Base-by-base conservation (phyloP, 768 basidiomycete genomes). In the Russula virescens region DNA sequence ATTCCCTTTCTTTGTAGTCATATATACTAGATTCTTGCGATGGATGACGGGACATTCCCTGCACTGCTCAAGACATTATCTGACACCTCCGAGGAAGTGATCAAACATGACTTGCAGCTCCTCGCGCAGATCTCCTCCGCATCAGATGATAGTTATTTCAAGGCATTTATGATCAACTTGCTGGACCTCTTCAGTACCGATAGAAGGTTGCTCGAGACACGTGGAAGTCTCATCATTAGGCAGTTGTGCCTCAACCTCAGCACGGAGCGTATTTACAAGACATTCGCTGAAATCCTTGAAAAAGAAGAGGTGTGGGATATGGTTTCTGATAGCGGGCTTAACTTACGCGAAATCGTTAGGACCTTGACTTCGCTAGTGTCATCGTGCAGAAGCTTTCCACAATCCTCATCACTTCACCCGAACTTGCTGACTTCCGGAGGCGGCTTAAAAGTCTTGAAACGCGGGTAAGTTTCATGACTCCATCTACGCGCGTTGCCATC, bases 371-470 rank as follows among this genome's bases (percentile, higher is more conserved):
- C 73, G 95, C 96, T 2, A 93, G 94, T 69, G 89, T 91, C 64
- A 98, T 99, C 73, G 94, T 99, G 18, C 94, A 97, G 77, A 98
- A 98, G 75, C 78, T 99, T 52, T 98, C 94, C 71, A 87, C 94
- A 72, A 98, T 99, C 68, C 79, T 99, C 54, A 95, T 96, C 66
- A 98, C 96, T 7, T 94, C 94, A 2, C 94, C 94, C 0, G 96
- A 99, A 73, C 77, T 99, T n/a, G 83, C 86, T 5, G 97, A 99
- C 60, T 98, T 98, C 74, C 81, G 97, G 58, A 90, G 91, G 71
- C 80, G 95, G 47, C 76, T 99, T 63, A 97, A 96, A 75, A 96
- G 88, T 69, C 75, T 98, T 31, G 96, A 98, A 69, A 94, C 90
- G 23, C 86, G 93, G 73, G 95, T 94, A 68, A 43, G 86, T 75